Conservation (phyloP, 352 stramenopile genomes). For the Phytophthora melonis region DNA sequence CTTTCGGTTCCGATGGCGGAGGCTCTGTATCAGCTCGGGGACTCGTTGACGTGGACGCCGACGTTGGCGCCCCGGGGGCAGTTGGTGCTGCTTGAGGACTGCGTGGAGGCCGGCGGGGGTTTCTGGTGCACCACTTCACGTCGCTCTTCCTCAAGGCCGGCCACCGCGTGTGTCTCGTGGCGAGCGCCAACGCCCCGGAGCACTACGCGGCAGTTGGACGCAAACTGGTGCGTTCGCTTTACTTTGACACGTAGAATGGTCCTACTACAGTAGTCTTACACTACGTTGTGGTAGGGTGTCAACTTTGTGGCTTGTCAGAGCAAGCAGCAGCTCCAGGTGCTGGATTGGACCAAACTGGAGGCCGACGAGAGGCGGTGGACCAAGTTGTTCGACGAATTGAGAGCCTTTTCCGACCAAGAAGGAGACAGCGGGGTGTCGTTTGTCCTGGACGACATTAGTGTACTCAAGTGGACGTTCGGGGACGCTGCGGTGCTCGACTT, state of each 20-base stretch:
- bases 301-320: slow-evolving; percentile 51
- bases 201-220: slow-evolving; percentile 73
- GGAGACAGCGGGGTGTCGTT: slow-evolving; percentile 46
- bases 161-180: slow-evolving; percentile 73
- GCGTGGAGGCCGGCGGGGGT: slow-evolving; percentile 61
- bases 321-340: slow-evolving; percentile 47
- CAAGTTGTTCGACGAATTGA: slow-evolving; percentile 49
- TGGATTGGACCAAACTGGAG: slow-evolving; percentile 50
- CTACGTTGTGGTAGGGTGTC: slow-evolving; percentile 44
- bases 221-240: slow-evolving; percentile 56
- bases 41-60: slow-evolving; percentile 64
- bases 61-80: slow-evolving; percentile 57
- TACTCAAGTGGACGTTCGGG: slow-evolving; percentile 71
- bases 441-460: slow-evolving; percentile 72
- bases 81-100: slow-evolving; percentile 68
- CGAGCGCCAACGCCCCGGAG: slow-evolving; percentile 53
- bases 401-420: slow-evolving; percentile 9
- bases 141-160: slow-evolving; percentile 77
- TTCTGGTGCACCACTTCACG: slow-evolving; percentile 80
- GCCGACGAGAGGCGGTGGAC: slow-evolving; percentile 18
- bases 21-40: slow-evolving; percentile 57
- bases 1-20: slow-evolving; percentile 55
- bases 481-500: slow-evolving; percentile 54
- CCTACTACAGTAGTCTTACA: neutral
- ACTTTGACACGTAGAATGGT: neutral